Percentiles rank a stretch among this genome's conserved stretches.
These are phyloP conservation scores for Raphanus raphanistrum DNA, from an alignment of 345 rosid species.

Conservation along the genomic window DNA sequence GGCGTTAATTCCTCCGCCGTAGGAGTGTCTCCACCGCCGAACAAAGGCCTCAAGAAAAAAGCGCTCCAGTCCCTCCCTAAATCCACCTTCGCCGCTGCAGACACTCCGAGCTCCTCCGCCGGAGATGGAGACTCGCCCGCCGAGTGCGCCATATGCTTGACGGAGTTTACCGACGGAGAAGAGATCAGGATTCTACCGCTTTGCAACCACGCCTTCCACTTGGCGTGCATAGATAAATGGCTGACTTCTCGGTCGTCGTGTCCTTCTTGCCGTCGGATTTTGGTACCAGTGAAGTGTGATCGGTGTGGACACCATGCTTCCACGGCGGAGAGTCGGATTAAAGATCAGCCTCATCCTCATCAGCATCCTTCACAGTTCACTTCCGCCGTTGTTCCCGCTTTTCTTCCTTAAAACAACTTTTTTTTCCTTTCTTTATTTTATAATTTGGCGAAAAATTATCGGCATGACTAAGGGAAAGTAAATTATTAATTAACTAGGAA, in stretches of 20 bases:
- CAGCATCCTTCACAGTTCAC: slow-evolving; percentile 34
- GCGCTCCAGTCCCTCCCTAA: slow-evolving; percentile 61
- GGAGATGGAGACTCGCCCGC: slow-evolving; percentile 28
- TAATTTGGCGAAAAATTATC: slow-evolving; percentile 4
- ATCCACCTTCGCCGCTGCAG: slow-evolving; percentile 40
- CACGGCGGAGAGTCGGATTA: slow-evolving; percentile 25
- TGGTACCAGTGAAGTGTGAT: slow-evolving; percentile 41
- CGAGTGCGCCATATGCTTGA: slow-evolving; percentile 64
- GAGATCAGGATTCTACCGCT: slow-evolving; percentile 57
- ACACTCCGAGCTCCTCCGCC: slow-evolving; percentile 1
- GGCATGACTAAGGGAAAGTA: slow-evolving; percentile 16
- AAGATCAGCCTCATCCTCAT: slow-evolving; percentile 26
- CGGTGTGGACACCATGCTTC: slow-evolving; percentile 35
- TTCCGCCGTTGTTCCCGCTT: slow-evolving; percentile 33
- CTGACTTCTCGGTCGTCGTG: slow-evolving; percentile 59
- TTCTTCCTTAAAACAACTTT: slow-evolving; percentile 29
- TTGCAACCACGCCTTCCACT: slow-evolving; percentile 65
- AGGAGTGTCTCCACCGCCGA: slow-evolving; percentile 40
- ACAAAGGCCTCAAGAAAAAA: slow-evolving; percentile 76
- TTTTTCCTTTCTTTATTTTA: neutral
- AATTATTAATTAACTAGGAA: slow-evolving; percentile 27
- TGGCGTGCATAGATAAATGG: slow-evolving; percentile 68
- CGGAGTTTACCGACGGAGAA: slow-evolving; percentile 55
- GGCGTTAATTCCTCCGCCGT: slow-evolving; percentile 21
- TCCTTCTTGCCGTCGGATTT: slow-evolving; percentile 65